phyloP scores from a whole-genome alignment of 2,329 filamentous ascomycete species.

The Clonostachys solani region DNA sequence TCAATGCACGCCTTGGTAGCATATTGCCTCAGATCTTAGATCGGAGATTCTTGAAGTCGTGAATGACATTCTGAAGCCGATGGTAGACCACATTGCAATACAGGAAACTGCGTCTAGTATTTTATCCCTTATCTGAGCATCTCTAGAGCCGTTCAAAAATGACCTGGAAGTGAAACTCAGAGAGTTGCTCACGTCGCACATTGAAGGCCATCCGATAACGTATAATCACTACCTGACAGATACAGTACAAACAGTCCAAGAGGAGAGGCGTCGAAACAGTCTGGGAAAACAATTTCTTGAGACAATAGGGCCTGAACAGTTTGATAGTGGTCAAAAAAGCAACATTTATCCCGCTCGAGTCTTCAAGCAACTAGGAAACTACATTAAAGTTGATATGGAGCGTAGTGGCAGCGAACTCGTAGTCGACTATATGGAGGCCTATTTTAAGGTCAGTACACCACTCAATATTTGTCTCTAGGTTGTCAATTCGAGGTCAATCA shows the following conservation, averaged over 20 bases:
- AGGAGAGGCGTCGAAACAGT: slow-evolving; percentile 12
- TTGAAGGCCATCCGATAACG: slow-evolving; percentile 39
- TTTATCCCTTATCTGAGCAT: not conserved
- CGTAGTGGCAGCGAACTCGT: slow-evolving; percentile 19
- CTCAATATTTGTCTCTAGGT: too few species aligned
- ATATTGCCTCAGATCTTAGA: slow-evolving; percentile 27
- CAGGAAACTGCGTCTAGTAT: too few species aligned
- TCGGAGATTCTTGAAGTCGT: not conserved
- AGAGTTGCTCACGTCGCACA: slow-evolving; percentile 40
- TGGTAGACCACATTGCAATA: slow-evolving; percentile 21
- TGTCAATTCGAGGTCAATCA: too few species aligned
- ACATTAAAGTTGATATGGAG: slow-evolving; percentile 12
- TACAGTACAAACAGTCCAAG: slow-evolving; percentile 20
- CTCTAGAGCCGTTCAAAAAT: slow-evolving; percentile 25
- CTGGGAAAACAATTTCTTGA: slow-evolving; percentile 11
- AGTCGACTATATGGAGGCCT: slow-evolving; percentile 27
- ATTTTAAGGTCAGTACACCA: slow-evolving; percentile 23
- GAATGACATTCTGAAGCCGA: slow-evolving; percentile 21
- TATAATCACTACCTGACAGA: slow-evolving; percentile 44
- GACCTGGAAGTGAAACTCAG: slow-evolving; percentile 22
- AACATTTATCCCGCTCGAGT: too few species aligned
- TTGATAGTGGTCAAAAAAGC: too few species aligned
- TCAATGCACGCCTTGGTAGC: slow-evolving; percentile 51
- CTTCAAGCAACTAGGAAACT: too few species aligned
- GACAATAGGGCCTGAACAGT: slow-evolving; percentile 1